Conservation (phyloP, 352 stramenopile species). For the Pythium myriotylum region DNA sequence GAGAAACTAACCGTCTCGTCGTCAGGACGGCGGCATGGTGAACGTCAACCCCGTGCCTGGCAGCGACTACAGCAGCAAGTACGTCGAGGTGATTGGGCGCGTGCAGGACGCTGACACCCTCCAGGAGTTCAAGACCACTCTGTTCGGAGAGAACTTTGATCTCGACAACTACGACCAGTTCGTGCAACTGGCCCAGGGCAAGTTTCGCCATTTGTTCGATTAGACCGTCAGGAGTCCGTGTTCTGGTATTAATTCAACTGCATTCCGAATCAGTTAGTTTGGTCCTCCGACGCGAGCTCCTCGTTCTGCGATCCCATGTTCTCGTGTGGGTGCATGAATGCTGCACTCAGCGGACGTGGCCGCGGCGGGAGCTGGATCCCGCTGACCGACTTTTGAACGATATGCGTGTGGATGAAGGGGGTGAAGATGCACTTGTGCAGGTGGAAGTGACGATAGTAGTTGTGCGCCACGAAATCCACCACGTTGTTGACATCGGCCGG, state of each 20-base stretch:
- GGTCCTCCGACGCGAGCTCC: too few species aligned
- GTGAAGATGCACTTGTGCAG: constrained; percentile 86
- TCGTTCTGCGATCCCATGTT: constrained; percentile 5
- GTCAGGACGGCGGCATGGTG: constrained; percentile 77
- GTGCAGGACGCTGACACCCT: constrained; percentile 72
- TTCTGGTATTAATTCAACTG: neutral
- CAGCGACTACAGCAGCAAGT: constrained; percentile 81
- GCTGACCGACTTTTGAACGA: constrained; percentile 51
- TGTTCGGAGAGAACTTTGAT: constrained; percentile 83
- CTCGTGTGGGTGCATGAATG: constrained; percentile 40
- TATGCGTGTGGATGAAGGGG: constrained; percentile 52
- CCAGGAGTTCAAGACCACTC: constrained; percentile 86
- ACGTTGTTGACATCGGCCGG: constrained; percentile 49
- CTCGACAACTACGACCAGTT: constrained; percentile 85
- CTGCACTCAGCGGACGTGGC: constrained; percentile 41
- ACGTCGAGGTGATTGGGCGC: constrained; percentile 84
- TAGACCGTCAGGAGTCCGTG: constrained; percentile 30
- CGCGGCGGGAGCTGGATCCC: constrained; percentile 43
- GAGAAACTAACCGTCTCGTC: too few species aligned
- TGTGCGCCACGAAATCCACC: constrained; percentile 76
- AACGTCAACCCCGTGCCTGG: constrained; percentile 75
- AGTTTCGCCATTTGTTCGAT: constrained; percentile 73
- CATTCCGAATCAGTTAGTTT: too few species aligned
- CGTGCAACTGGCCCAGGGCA: constrained; percentile 71
- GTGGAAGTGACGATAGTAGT: constrained; percentile 81